Percentiles rank a stretch among this genome's conserved stretches.
phyloP scores from a whole-genome alignment of 2,329 filamentous ascomycete species.

The Aspergillus texensis region DNA sequence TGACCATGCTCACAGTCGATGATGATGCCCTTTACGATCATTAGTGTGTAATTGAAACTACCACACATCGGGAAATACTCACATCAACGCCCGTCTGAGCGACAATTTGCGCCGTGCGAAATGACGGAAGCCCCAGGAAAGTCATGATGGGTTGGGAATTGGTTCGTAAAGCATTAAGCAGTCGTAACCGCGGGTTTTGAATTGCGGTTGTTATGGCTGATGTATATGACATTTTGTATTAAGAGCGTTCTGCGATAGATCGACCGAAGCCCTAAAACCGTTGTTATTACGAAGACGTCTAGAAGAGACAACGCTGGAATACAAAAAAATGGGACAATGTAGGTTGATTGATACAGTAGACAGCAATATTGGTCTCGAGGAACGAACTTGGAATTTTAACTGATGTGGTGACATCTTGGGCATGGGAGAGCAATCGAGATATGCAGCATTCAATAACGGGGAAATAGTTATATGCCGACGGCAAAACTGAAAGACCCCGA shows the following conservation, averaged over 20 bases:
- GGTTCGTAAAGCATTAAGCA: constrained; percentile 20
- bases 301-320: not conserved
- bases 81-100: constrained; percentile 25
- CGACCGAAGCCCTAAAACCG: not conserved
- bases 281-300: not conserved
- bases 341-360: not conserved
- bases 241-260: not conserved
- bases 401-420: not conserved
- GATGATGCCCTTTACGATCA: constrained; percentile 18
- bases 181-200: constrained; percentile 18
- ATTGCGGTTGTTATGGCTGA: constrained; percentile 9
- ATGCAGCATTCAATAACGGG: not conserved
- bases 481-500: not conserved
- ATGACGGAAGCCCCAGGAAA: constrained; percentile 23
- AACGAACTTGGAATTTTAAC: not conserved
- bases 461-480: not conserved
- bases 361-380: not conserved
- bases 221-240: not conserved
- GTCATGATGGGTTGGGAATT: constrained; percentile 23
- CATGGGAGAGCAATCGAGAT: not conserved
- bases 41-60: not conserved
- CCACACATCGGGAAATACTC: not conserved
- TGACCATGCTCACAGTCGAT: constrained; percentile 32
- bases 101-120: constrained; percentile 24
- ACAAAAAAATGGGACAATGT: not conserved